Percentiles rank a stretch among this genome's conserved stretches.
These are phyloP conservation scores for Actinomortierella ambigua DNA, from an alignment of 371 early-diverging fungal species.

Conservation along the genomic window DNA sequence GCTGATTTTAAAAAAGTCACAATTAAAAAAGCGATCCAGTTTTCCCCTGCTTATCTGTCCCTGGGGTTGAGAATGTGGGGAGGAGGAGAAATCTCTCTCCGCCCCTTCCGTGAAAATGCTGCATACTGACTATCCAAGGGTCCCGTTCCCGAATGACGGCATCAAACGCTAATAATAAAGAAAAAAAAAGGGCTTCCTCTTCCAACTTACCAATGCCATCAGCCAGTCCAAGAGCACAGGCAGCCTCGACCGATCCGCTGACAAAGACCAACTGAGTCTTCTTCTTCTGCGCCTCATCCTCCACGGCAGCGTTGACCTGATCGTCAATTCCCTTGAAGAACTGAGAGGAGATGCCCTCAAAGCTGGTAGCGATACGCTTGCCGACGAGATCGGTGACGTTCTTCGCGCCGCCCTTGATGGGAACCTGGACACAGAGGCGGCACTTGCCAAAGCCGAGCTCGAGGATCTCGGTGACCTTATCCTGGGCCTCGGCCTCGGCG, in stretches of 20 bases:
- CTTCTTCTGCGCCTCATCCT: constrained; percentile 31
- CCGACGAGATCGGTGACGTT: constrained; percentile 80
- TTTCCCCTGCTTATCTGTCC: no score
- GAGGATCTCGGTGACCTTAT: constrained; percentile 74
- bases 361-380: constrained; percentile 93
- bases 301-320: constrained; percentile 47
- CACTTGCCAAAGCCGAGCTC: constrained; percentile 93
- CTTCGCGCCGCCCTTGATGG: constrained; percentile 53
- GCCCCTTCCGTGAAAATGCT: no score
- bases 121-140: no score
- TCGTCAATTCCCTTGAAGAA: constrained; percentile 76
- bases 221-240: constrained; percentile 94
- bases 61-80: no score
- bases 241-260: constrained; percentile 94
- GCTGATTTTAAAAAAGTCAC: no score
- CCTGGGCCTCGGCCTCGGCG: constrained; percentile 74
- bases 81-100: no score
- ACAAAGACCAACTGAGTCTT: constrained; percentile 83
- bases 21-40: no score
- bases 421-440: constrained; percentile 84
- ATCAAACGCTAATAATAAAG: constrained; percentile 5
- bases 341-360: constrained; percentile 69
- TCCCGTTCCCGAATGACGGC: neutral
- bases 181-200: neutral
- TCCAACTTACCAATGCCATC: constrained; percentile 90